Conservation (phyloP, 371 early-diverging fungal species). For the Lichtheimia ornata region DNA sequence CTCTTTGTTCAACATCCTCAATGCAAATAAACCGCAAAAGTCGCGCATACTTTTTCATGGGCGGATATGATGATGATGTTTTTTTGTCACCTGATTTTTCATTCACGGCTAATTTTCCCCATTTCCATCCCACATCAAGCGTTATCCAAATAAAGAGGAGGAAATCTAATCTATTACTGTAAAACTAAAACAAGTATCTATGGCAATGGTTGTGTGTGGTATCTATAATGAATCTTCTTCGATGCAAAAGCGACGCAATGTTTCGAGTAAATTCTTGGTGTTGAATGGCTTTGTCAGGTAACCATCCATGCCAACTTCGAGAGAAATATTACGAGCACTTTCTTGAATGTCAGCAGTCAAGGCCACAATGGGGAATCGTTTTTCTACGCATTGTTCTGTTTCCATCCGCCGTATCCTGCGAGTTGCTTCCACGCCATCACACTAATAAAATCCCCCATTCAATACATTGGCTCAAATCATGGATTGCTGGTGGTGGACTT, state of each 20-base stretch:
- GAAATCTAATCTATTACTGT: too few relatives aligned
- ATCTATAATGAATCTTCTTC: background rate
- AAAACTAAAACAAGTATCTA: too few relatives aligned
- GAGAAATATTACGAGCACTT: conserved; percentile 12
- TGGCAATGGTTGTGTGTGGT: too few relatives aligned
- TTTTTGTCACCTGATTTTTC: too few relatives aligned
- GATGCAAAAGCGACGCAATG: conserved; percentile 26
- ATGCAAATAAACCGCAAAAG: too few relatives aligned
- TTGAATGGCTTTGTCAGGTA: conserved; percentile 48
- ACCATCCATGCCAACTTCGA: conserved; percentile 16
- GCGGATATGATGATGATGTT: too few relatives aligned
- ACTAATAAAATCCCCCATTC: conserved; percentile 14
- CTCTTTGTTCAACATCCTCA: too few relatives aligned
- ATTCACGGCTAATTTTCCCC: too few relatives aligned
- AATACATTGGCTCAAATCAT: background rate
- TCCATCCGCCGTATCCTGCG: conserved; percentile 40
- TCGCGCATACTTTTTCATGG: too few relatives aligned
- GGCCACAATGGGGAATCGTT: conserved; percentile 21
- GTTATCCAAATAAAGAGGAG: too few relatives aligned
- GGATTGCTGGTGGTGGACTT: background rate
- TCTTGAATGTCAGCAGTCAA: conserved; percentile 19
- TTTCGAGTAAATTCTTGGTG: conserved; percentile 30
- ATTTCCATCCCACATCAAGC: too few relatives aligned
- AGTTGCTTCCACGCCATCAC: conserved; percentile 53
- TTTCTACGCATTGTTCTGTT: conserved; percentile 10